Percentiles rank a stretch among this genome's conserved stretches.
Evolutionary conservation across 2,329 filamentous ascomycete genomes (phyloP).

Genomic region (Leptoxyphium fumago): DNA sequence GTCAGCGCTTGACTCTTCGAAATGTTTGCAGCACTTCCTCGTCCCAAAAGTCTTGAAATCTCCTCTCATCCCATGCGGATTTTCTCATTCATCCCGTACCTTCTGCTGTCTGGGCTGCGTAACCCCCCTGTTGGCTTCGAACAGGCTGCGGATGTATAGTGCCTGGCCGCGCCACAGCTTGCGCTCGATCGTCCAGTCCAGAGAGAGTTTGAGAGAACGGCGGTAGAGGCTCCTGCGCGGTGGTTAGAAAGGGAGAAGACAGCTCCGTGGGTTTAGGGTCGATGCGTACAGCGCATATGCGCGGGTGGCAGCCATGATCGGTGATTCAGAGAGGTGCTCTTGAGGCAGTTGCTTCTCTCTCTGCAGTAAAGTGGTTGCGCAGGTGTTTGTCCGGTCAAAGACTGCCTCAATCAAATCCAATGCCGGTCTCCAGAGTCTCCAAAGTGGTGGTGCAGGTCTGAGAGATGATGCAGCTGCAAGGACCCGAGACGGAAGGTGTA

Average conservation of each 20-base stretch:
- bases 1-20: neutral
- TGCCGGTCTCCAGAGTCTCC: too few species aligned
- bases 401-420: too few species aligned
- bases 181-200: constrained; percentile 91
- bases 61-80: too few species aligned
- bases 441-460: too few species aligned
- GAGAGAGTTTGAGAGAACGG: constrained; percentile 77
- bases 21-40: neutral
- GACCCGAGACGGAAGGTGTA: neutral
- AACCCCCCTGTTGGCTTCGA: constrained; percentile 82
- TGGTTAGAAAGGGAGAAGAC: neutral
- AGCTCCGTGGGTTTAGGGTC: neutral
- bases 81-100: constrained; percentile 35
- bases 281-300: neutral
- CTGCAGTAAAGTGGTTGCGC: too few species aligned
- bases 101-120: constrained; percentile 73
- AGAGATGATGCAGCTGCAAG: neutral
- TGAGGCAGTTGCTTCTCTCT: too few species aligned
- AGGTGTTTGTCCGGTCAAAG: too few species aligned
- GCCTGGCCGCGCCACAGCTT: constrained; percentile 92
- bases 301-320: neutral
- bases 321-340: too few species aligned
- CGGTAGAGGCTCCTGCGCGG: constrained; percentile 58
- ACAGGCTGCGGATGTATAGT: constrained; percentile 85
- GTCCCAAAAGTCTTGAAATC: neutral